These are phyloP conservation scores for Corniculantispora saksenae DNA, from an alignment of 2,329 filamentous ascomycete species.

Conservation along the genomic window DNA sequence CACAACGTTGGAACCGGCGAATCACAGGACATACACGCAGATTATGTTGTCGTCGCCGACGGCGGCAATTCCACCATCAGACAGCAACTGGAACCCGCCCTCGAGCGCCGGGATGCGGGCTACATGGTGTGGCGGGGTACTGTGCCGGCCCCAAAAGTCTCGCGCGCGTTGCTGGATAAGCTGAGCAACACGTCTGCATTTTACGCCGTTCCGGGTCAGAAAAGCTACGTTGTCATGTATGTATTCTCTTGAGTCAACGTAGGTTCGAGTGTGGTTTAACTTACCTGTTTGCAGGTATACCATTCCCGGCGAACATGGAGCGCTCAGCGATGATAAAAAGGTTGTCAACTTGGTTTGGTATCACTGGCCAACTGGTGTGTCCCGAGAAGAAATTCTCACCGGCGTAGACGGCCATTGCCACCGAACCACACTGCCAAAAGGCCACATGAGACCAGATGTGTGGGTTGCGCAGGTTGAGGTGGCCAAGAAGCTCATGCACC, in stretches of 20 bases:
- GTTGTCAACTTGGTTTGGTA: constrained; percentile 2
- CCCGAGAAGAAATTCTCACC: neutral
- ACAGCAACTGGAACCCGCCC: neutral
- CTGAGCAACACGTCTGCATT: neutral
- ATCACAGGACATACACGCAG: neutral
- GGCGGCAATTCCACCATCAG: neutral
- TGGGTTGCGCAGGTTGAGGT: neutral
- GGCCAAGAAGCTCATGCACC: neutral
- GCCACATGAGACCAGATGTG: neutral
- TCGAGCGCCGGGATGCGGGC: neutral
- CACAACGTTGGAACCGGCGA: neutral
- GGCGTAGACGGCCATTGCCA: neutral
- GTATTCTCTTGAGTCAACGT: no score
- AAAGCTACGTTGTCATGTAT: neutral
- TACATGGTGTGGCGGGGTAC: constrained; percentile 8
- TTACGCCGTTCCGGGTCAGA: neutral
- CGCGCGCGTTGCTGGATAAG: neutral
- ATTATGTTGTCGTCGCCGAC: neutral
- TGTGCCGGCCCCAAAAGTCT: neutral
- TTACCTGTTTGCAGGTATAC: neutral
- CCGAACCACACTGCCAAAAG: constrained; percentile 2
- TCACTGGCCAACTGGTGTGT: neutral
- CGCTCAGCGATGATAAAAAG: neutral
- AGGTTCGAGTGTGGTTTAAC: no score
- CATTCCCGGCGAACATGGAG: neutral